Percentiles rank a stretch among this genome's conserved stretches.
phyloP scores from a whole-genome alignment of 1,139 yeast genomes.

The Kodamaea alishanica region DNA sequence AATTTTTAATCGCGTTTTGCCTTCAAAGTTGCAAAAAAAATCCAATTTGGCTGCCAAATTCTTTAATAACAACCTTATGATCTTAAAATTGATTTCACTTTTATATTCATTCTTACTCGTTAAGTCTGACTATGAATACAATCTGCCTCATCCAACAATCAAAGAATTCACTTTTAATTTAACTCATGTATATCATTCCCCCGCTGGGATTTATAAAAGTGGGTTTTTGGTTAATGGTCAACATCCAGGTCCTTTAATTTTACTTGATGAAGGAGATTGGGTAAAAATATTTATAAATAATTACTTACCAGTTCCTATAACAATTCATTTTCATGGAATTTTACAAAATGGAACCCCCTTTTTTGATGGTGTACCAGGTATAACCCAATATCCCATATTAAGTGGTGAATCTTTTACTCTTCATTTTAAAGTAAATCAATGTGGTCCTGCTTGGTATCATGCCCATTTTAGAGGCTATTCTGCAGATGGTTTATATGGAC shows the following conservation, averaged over 20 bases:
- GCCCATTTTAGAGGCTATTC: slow-evolving; percentile 47
- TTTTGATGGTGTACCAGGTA: slow-evolving; percentile 43
- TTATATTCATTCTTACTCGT: neutral
- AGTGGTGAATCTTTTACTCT: slow-evolving; percentile 34
- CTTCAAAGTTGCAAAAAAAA: neutral
- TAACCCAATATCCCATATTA: slow-evolving; percentile 40
- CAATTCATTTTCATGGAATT: slow-evolving; percentile 49
- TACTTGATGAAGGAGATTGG: slow-evolving; percentile 37
- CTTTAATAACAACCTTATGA: no score
- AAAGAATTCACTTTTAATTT: slow-evolving; percentile 12
- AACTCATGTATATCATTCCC: slow-evolving; percentile 13
- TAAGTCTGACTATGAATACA: neutral
- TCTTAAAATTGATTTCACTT: no score
- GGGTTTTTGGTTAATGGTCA: slow-evolving; percentile 30
- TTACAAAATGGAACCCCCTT: slow-evolving; percentile 37
- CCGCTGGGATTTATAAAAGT: slow-evolving; percentile 19
- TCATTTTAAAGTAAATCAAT: slow-evolving; percentile 35
- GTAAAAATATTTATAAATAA: slow-evolving; percentile 26
- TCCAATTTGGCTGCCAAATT: no score
- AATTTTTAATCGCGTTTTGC: neutral
- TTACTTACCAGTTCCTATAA: slow-evolving; percentile 27
- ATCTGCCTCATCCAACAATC: slow-evolving; percentile 5
- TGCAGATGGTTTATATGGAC: slow-evolving; percentile 48
- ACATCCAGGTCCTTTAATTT: slow-evolving; percentile 35
- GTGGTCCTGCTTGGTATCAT: slow-evolving; percentile 52